Evolutionary conservation across 1,139 yeast genomes (phyloP).

Genomic region (Nakaseomyces sp.): DNA sequence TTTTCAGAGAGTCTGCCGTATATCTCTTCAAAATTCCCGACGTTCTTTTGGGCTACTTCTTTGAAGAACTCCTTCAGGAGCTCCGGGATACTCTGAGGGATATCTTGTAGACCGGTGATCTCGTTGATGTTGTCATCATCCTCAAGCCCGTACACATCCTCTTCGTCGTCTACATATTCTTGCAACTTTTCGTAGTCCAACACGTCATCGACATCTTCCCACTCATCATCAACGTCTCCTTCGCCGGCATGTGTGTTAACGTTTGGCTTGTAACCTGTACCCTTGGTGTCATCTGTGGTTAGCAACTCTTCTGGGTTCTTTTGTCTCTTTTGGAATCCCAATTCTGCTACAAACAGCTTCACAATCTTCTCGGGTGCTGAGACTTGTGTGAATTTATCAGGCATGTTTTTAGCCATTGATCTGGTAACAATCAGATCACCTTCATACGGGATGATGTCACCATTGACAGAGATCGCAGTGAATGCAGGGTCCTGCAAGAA

Average conservation of each 20-base stretch:
- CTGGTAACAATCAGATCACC: conserved; percentile 65
- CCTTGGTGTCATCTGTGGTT: conserved; percentile 13
- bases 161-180: conserved; percentile 40
- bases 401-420: conserved; percentile 68
- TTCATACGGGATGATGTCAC: conserved; percentile 59
- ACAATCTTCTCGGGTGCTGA: conserved; percentile 66
- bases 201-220: conserved; percentile 78
- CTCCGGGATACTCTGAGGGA: conserved; percentile 31
- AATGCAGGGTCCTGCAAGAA: conserved; percentile 49
- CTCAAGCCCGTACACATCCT: conserved; percentile 21
- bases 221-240: conserved; percentile 45
- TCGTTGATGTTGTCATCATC: conserved; percentile 32
- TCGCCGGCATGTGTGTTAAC: conserved; percentile 27
- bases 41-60: conserved; percentile 47
- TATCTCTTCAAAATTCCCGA: conserved; percentile 46
- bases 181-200: conserved; percentile 52
- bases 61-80: conserved; percentile 55
- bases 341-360: conserved; percentile 60
- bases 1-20: conserved; percentile 46
- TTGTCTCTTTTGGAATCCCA: conserved; percentile 49
- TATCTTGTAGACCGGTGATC: conserved; percentile 15
- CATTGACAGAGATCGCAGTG: conserved; percentile 52
- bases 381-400: conserved; percentile 53
- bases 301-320: conserved; percentile 34
- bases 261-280: conserved; percentile 17